Evolutionary conservation across 768 basidiomycete species (phyloP).

Genomic region (Trametes coccinea): DNA sequence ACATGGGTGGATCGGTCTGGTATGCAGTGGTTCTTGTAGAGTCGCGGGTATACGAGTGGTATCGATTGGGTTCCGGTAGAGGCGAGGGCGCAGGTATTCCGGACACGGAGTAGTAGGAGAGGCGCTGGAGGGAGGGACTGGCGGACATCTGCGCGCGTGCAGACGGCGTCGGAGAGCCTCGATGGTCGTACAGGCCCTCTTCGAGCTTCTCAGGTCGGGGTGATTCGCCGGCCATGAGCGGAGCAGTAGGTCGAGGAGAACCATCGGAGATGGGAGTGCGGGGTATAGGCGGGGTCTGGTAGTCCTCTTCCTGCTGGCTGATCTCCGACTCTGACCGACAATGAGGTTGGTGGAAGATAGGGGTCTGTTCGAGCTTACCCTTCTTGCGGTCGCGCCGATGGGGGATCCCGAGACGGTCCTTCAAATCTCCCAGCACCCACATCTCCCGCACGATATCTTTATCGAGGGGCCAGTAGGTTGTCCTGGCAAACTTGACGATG

Average conservation of each 20-base stretch:
- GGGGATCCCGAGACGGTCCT: conserved; percentile 73
- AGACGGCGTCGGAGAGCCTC: conserved; percentile 8
- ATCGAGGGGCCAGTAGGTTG: conserved; percentile 79
- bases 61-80: conserved; percentile 41
- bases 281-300: conserved; percentile 29
- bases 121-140: conserved; percentile 21
- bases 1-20: conserved; percentile 26
- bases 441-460: conserved; percentile 90
- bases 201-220: conserved; percentile 12
- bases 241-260: conserved; percentile 23
- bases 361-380: conserved; percentile 57
- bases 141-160: conserved; percentile 1
- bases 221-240: conserved; percentile 17
- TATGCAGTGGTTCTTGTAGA: conserved; percentile 11
- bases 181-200: conserved; percentile 1
- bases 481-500: conserved; percentile 67
- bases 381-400: conserved; percentile 53
- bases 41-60: conserved; percentile 34
- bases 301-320: conserved; percentile 17
- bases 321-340: conserved; percentile 66
- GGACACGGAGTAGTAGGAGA: conserved; percentile 62
- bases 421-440: conserved; percentile 83
- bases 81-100: conserved; percentile 59
- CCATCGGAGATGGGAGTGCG: conserved; percentile 18
- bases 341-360: conserved; percentile 71